Evolutionary conservation across 2,329 filamentous ascomycete genomes (phyloP), one percentile per base, ranked within the genome.

Genomic region (Aspergillus hortae): DNA sequence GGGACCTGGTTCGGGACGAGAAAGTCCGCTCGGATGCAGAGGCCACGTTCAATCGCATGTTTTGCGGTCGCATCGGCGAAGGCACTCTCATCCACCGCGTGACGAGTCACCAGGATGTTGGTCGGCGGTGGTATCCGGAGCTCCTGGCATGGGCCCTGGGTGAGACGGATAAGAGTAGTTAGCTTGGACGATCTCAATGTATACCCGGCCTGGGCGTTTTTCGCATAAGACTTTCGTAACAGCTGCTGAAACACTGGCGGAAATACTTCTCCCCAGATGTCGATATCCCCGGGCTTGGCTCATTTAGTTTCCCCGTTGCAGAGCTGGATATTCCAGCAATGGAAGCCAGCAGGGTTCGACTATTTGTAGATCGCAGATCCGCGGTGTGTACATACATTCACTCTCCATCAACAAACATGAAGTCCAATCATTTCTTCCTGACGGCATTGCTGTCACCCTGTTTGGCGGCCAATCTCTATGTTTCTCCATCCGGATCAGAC

Each of bases 41-140:
- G 54, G 65, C 62, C 2, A 70, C 68, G 1, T 71, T 71, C 41
- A 69, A 71, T 23, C 38, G 61, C 21, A 66, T 67, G 51, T 70
- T 67, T 42, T 54, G 49, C 15, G 64, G 62, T 4, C 61, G 58
- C 38, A 65, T 68, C 2, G 68, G 68, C 1, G 59, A 70, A 38
- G 68, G 67, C 1, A 71, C 67, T 0, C 59, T 71, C 2, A 58
- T 71, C 19, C 67, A 68, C 14, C 67, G 68, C 21, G 57, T 71
- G 9, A 71, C 66, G 6, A 71, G 68, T 38, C 68, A 71, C 42
- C 68, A 69, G 35, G 68, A 71, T 57, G 68, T 71, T 4, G 68
- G 65, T 2, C 53, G 63, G 14, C 54, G 67, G 52, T 71, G 67
- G 67, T 71, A 71, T 60, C 68, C 68, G 2, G 65, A 68, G 30